phyloP scores from a whole-genome alignment of 2,329 filamentous ascomycete genomes.

The Trichoderma pleuroti region DNA sequence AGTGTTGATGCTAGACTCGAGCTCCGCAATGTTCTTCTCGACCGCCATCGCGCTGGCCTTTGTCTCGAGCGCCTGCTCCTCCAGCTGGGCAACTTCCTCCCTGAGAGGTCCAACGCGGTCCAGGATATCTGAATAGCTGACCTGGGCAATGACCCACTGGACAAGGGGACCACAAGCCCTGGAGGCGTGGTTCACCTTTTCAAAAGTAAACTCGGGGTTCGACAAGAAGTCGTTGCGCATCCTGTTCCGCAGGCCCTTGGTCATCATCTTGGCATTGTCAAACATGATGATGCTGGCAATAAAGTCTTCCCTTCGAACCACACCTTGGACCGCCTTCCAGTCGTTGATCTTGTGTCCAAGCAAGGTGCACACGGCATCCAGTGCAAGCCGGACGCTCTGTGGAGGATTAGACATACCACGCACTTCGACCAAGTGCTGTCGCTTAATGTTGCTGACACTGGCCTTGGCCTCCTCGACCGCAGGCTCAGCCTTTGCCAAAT shows the following conservation, averaged over 20 bases:
- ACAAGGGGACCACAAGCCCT: constrained; percentile 96
- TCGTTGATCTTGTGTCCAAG: constrained; percentile 85
- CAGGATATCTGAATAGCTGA: constrained; percentile 95
- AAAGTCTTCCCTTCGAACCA: constrained; percentile 91
- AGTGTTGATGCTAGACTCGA: constrained; percentile 86
- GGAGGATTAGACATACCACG: constrained; percentile 95
- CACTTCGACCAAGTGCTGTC: constrained; percentile 94
- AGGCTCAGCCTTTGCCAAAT: constrained; percentile 87
- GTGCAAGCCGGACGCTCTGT: constrained; percentile 80
- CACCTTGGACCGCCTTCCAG: constrained; percentile 87
- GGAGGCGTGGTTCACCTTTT: constrained; percentile 91
- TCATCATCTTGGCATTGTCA: constrained; percentile 95
- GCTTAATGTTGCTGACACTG: constrained; percentile 98
- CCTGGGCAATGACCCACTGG: constrained; percentile 95
- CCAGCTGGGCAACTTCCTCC: constrained; percentile 81
- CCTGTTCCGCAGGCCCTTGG: constrained; percentile 70
- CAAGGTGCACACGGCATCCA: constrained; percentile 94
- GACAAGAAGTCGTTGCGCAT: constrained; percentile 92
- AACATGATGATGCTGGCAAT: constrained; percentile 98
- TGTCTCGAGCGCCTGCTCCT: constrained; percentile 85
- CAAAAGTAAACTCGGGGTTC: constrained; percentile 92
- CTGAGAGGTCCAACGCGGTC: constrained; percentile 90
- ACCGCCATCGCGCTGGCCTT: constrained; percentile 92
- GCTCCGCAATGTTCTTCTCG: constrained; percentile 75
- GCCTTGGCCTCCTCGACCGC: constrained; percentile 90